These are phyloP conservation scores for Delonix regia DNA, from an alignment of 306 rosid species.

Conservation along the genomic window DNA sequence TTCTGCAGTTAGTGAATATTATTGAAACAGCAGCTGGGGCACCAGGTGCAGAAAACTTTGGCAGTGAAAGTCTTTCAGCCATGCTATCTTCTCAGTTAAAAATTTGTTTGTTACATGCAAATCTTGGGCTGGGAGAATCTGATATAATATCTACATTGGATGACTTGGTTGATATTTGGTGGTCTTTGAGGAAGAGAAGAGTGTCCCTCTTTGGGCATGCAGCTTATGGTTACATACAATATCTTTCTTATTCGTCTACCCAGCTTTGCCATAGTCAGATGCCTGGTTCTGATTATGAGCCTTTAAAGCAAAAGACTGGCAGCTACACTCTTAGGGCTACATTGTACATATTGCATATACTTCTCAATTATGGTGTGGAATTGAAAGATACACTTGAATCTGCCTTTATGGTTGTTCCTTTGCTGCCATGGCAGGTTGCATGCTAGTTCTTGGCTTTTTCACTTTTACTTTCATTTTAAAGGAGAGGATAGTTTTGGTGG, in stretches of 20 bases:
- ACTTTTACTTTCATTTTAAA: slow-evolving; percentile 27
- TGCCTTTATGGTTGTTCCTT: slow-evolving; percentile 68
- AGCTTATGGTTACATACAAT: slow-evolving; percentile 79
- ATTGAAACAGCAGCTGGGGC: slow-evolving; percentile 81
- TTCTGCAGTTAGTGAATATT: slow-evolving; percentile 62
- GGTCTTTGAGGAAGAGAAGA: slow-evolving; percentile 88
- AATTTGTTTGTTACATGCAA: slow-evolving; percentile 56
- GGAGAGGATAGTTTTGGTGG: slow-evolving; percentile 24
- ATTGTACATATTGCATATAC: slow-evolving; percentile 81
- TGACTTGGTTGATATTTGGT: slow-evolving; percentile 76
- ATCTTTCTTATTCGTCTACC: slow-evolving; percentile 76
- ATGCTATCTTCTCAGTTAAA: slow-evolving; percentile 73
- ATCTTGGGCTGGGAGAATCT: slow-evolving; percentile 58
- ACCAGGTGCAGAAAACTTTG: slow-evolving; percentile 72
- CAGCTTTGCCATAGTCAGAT: slow-evolving; percentile 53
- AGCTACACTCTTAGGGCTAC: slow-evolving; percentile 88
- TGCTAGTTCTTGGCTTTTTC: slow-evolving; percentile 35
- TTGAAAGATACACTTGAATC: slow-evolving; percentile 77
- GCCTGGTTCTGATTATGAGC: slow-evolving; percentile 57
- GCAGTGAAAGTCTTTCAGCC: slow-evolving; percentile 69
- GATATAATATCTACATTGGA: slow-evolving; percentile 50
- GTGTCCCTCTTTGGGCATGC: slow-evolving; percentile 92
- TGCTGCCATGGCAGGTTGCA: slow-evolving; percentile 96
- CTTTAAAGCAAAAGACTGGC: slow-evolving; percentile 71
- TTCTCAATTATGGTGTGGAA: slow-evolving; percentile 92